Evolutionary conservation across 495 filamentous ascomycete species (phyloP).

Genomic region (Hypoxylon rickii): DNA sequence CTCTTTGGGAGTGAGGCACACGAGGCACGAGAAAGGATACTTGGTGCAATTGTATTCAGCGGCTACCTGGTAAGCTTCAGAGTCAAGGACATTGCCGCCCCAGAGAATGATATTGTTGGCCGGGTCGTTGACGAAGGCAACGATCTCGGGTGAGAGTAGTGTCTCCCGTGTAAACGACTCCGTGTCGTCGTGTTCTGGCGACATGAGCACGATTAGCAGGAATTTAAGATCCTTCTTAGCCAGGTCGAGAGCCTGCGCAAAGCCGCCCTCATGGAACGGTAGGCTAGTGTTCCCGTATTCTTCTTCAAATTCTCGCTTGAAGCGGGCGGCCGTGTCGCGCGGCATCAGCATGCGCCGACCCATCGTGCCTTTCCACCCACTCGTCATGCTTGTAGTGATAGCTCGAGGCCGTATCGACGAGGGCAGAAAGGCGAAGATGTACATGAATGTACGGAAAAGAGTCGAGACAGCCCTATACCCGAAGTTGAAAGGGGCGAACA

Average conservation of each 20-base stretch:
- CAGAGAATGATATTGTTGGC: constrained; percentile 81
- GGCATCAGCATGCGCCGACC: constrained; percentile 77
- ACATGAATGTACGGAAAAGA: constrained; percentile 74
- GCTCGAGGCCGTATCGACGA: constrained; percentile 62
- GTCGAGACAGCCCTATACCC: constrained; percentile 69
- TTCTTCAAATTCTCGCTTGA: constrained; percentile 91
- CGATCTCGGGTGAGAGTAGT: constrained; percentile 73
- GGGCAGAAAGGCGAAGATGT: constrained; percentile 65
- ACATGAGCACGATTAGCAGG: constrained; percentile 79
- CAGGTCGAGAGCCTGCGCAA: constrained; percentile 84
- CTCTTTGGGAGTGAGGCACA: constrained; percentile 80
- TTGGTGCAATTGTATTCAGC: constrained; percentile 82
- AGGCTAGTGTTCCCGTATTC: constrained; percentile 76
- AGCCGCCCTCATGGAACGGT: constrained; percentile 80
- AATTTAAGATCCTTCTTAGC: constrained; percentile 93
- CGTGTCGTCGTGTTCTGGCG: constrained; percentile 93
- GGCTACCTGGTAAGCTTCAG: constrained; percentile 90
- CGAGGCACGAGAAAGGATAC: constrained; percentile 83
- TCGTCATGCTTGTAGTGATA: constrained; percentile 57
- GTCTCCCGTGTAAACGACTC: constrained; percentile 81
- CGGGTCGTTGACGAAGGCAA: constrained; percentile 70
- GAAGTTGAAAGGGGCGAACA: constrained; percentile 82
- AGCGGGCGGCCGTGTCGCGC: constrained; percentile 83
- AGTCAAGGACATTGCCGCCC: constrained; percentile 88
- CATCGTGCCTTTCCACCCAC: constrained; percentile 63